Evolutionary conservation across 2,329 filamentous ascomycete genomes (phyloP).

Genomic region (Ophiosphaerella narmari): DNA sequence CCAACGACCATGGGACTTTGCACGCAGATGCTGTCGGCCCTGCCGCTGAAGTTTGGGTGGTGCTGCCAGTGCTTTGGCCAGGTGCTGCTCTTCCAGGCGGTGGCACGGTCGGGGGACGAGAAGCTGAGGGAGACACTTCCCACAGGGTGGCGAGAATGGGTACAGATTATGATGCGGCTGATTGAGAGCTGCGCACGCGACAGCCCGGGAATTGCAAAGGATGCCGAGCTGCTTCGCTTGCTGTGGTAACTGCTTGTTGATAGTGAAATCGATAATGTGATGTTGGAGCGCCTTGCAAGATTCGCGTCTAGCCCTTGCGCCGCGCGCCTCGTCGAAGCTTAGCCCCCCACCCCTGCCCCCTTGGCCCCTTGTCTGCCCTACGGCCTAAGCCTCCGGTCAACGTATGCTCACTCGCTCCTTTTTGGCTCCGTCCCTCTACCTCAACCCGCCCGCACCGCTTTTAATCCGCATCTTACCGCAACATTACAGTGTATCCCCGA

Average conservation of each 20-base stretch:
- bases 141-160: conserved; percentile 43
- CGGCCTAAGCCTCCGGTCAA: conserved; percentile 1
- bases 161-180: conserved; percentile 41
- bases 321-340: background rate
- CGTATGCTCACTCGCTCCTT: conserved; percentile 13
- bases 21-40: conserved; percentile 41
- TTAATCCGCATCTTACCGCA: background rate
- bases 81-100: conserved; percentile 40
- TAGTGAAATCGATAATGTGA: too few relatives aligned
- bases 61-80: conserved; percentile 46
- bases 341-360: conserved; percentile 5
- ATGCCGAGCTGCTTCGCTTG: conserved; percentile 40
- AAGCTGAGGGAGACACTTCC: conserved; percentile 39
- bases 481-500: too few relatives aligned
- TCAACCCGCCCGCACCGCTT: background rate
- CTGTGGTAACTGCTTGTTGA: conserved; percentile 16
- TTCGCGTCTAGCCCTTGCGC: too few relatives aligned
- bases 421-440: background rate
- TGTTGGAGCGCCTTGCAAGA: too few relatives aligned
- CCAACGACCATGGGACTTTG: conserved; percentile 44
- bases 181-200: conserved; percentile 38
- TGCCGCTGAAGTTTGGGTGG: conserved; percentile 47
- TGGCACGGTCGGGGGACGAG: conserved; percentile 33
- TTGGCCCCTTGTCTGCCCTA: too few relatives aligned
- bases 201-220: conserved; percentile 43